A percentile compares a stretch with the other conserved stretches of the same genome.
phyloP scores from a whole-genome alignment of 2,329 filamentous ascomycete genomes.

The Waltergamsia citrina region DNA sequence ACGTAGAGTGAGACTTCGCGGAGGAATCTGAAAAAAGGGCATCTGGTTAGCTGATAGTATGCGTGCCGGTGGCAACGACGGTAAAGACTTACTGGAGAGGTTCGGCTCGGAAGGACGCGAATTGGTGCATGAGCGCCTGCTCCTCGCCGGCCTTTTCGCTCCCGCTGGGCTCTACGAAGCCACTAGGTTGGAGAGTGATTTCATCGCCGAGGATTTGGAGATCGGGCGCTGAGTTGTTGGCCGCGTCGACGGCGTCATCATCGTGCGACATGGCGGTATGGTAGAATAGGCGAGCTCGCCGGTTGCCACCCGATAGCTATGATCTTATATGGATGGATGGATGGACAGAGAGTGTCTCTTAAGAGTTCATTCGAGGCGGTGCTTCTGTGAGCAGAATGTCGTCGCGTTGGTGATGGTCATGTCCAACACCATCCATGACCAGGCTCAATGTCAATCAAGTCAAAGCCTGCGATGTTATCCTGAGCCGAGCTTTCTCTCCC shows the following conservation, averaged over 20 bases:
- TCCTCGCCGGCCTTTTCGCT: conserved; percentile 39
- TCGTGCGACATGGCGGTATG: conserved; percentile 1
- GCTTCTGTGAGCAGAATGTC: neutral
- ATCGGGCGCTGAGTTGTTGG: conserved; percentile 52
- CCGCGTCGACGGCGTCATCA: conserved; percentile 13
- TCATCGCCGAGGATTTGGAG: conserved; percentile 67
- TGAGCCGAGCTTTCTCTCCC: too few species aligned
- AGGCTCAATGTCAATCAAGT: too few species aligned
- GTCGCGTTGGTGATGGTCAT: too few species aligned
- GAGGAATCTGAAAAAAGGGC: conserved; percentile 55
- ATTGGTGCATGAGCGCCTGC: conserved; percentile 67
- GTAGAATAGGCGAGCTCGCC: too few species aligned
- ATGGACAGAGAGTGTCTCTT: too few species aligned
- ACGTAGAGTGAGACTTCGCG: conserved; percentile 91
- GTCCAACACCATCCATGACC: too few species aligned
- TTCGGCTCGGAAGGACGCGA: conserved; percentile 73
- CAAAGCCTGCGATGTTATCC: too few species aligned
- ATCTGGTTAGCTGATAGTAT: conserved; percentile 6
- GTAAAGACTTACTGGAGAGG: conserved; percentile 41
- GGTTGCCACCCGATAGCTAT: too few species aligned
- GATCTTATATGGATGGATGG: too few species aligned
- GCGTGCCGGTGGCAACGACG: neutral
- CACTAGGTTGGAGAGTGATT: conserved; percentile 66
- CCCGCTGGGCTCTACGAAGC: conserved; percentile 44
- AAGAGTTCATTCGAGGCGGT: too few species aligned